Evolutionary conservation across 2,329 filamentous ascomycete species (phyloP), one percentile per base, ranked within the genome.

Genomic region (Aspergillus versicolor): DNA sequence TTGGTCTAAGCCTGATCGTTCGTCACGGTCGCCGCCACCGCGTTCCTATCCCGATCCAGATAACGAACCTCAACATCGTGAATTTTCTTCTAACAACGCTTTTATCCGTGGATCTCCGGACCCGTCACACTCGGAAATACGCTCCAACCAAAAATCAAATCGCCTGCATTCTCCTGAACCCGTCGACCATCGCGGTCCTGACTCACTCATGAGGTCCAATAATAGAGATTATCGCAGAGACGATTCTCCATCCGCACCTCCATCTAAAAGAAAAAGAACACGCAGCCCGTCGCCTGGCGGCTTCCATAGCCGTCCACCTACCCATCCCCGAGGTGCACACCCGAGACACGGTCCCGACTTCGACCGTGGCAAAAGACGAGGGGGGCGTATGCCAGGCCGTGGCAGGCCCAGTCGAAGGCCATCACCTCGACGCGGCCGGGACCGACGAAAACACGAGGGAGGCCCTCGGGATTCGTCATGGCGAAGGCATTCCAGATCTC

Each of bases 201-300:
- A 63, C n/a, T 56, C 62, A 49, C 61, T 57, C 37, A 58, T 52
- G 44, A 59, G 63, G 58, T 32, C 46, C 34, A 52, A 62, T 41
- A 62, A 67, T 12, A 68, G 62, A 61, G 63, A 68, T 19, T 63
- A 61, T 57, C 67, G 64, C 58, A 64, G 67, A 59, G 70, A 71
- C 57, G 64, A 70, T 32, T 70, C 67, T 49, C 68, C 68, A 43
- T 66, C 65, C 53, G 67, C 65, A 52, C 68, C 66, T 56, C 64
- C 65, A 54, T 65, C 64, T 32, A 75, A 76, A 67, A 70, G 74
- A 49, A 73, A 72, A 62, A 71, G 75, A 59, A 77, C 71, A 54
- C 71, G 73, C 55, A 77, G 74, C 61, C 73, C 73, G 54, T 77
- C 76, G 30, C 73, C 72, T 44, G 66, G 65, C 46, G 64, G 62